Conservation (phyloP, 2,329 filamentous ascomycete species). For the Reticulascus tulasneorum region DNA sequence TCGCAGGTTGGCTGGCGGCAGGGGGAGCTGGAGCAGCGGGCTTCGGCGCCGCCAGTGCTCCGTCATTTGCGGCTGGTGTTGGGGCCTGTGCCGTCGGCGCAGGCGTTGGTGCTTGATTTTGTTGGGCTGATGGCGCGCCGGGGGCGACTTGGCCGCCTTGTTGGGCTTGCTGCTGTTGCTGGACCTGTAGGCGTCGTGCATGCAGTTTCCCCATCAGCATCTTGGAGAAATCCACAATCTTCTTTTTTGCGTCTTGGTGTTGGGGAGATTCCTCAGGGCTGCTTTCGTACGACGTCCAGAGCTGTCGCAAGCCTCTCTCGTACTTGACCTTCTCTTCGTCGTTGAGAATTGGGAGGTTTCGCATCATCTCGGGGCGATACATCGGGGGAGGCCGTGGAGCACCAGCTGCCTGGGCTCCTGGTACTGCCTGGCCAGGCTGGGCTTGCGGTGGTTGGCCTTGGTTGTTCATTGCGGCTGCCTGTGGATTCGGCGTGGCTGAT, state of each 20-base stretch:
- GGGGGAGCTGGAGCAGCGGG: conserved; percentile 6
- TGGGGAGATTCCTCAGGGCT: conserved; percentile 42
- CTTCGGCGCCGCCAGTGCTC: conserved; percentile 14
- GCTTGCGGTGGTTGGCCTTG: conserved; percentile 15
- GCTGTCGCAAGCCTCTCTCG: conserved; percentile 47
- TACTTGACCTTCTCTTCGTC: conserved; percentile 56
- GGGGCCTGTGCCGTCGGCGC: conserved; percentile 18
- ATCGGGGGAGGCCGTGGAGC: conserved; percentile 30
- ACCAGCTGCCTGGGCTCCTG: conserved; percentile 19
- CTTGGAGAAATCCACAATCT: conserved; percentile 57
- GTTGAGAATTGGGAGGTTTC: conserved; percentile 43
- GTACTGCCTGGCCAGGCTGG: conserved; percentile 14
- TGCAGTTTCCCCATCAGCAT: conserved; percentile 53
- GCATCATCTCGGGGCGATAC: conserved; percentile 50
- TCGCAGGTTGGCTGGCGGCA: conserved; percentile 3
- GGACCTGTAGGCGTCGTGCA: conserved; percentile 25
- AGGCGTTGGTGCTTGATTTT: conserved; percentile 14
- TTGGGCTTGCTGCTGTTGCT: conserved; percentile 28
- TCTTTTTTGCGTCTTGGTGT: conserved; percentile 49
- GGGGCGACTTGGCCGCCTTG: conserved; percentile 17
- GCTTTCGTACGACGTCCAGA: conserved; percentile 52
- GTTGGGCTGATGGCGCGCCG: conserved; percentile 7
- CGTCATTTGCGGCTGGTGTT: conserved; percentile 15
- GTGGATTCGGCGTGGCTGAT: neutral
- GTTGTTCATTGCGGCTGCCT: conserved; percentile 12